phyloP scores from a whole-genome alignment of 192 early-diverging fungal species.

The Endogone sp. region DNA sequence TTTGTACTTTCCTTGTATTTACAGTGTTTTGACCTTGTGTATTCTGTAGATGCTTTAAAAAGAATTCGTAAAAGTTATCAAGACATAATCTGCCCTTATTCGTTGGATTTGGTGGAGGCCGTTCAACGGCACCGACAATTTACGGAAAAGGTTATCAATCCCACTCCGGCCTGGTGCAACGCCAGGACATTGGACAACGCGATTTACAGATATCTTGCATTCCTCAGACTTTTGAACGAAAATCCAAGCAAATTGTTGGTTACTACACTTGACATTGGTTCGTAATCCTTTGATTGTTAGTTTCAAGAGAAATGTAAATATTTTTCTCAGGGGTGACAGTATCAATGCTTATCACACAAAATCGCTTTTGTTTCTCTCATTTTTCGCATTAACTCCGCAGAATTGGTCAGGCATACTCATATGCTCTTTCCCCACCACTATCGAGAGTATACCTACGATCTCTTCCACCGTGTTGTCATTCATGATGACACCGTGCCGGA shows the following conservation, averaged over 20 bases:
- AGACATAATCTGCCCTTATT: not conserved
- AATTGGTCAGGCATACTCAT: not conserved
- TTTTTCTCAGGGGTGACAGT: no score
- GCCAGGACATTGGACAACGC: not conserved
- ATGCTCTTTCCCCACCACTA: not conserved
- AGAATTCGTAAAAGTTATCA: not conserved
- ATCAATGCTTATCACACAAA: no score
- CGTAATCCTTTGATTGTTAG: not conserved
- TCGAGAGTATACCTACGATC: not conserved
- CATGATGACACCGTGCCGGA: not conserved
- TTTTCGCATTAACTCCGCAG: no score
- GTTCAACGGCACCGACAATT: not conserved
- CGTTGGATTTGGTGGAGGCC: not conserved
- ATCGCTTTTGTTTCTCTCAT: no score
- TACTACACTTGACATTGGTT: not conserved
- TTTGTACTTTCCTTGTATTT: no score
- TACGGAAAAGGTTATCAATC: not conserved
- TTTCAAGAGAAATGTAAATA: not conserved
- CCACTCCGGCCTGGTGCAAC: not conserved
- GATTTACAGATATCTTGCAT: not conserved
- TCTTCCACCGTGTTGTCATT: not conserved
- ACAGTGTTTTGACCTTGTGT: no score
- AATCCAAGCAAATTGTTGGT: not conserved
- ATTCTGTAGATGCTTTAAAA: not conserved
- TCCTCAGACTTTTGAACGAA: not conserved